Base-by-base conservation (phyloP, 2,329 filamentous ascomycete species). In the Coniochaeta pulveracea region DNA sequence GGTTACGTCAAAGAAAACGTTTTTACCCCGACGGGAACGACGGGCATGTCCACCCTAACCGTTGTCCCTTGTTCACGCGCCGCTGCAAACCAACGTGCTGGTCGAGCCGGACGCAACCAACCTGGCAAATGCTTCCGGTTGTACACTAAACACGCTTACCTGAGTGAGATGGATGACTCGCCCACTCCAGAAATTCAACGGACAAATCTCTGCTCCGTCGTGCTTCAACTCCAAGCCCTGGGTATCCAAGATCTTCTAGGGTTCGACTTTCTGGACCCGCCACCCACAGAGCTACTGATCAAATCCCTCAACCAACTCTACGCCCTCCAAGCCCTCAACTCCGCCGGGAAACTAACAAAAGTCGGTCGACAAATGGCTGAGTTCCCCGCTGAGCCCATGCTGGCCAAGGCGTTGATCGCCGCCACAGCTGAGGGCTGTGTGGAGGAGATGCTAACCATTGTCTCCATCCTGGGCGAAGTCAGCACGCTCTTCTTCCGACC, bases 231-330 rank as follows among this genome's bases (percentile, higher is more conserved):
- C 7, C 95, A 94, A 50, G 85, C 83, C 0, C 66, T 96, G 0
- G 88, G 88, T 8, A 93, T 98, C 53, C 85, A 93, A 50, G 82
- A 96, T 47, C 65, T 98, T 0, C 71, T 98, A 5, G 79, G 89
- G 39, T 98, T 98, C 49, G 88, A 95, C 51, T 96, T 94, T 47
- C 86, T 96, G 76, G 89, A 96, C 45, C 80, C 88, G 1, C 91
- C 91, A 0, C 81, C 88, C 0, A 84, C 85, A 0, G 85, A 95
- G 49, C 84, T 86, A 1, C 72, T 98, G 19, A 93, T 94, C 42
- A 77, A 82, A 15, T 83, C 86, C 0, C 63, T 98, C 28, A 91
- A 96, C 52, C 80, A 91, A 47, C 71, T 98, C 1, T 98, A 94
- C 51, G 86, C 86, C 0, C 67, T 96, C 0, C 86, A 91, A 18